A percentile compares a stretch with the other conserved stretches of the same genome.
Evolutionary conservation across 1,284 basidiomycete species (phyloP).

Genomic region (Sanguinoderma infundibulare): DNA sequence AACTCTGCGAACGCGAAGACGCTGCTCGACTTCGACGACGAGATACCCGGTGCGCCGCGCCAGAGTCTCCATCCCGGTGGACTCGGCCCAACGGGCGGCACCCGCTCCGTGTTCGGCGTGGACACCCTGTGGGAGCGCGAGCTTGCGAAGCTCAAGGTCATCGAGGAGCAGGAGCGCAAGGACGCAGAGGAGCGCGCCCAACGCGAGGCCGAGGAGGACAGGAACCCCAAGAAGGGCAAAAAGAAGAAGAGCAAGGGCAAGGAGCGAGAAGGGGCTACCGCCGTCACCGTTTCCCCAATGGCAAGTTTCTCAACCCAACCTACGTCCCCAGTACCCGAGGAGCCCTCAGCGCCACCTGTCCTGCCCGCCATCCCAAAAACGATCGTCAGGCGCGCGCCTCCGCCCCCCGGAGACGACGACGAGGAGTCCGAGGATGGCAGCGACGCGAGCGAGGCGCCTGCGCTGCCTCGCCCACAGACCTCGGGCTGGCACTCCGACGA

Average conservation of each 20-base stretch:
- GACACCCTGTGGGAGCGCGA: conserved; percentile 84
- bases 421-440: conserved; percentile 54
- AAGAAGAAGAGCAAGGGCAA: conserved; percentile 46
- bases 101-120: conserved; percentile 80
- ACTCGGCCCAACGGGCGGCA: conserved; percentile 28
- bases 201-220: conserved; percentile 49
- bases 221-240: conserved; percentile 42
- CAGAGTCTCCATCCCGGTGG: conserved; percentile 27
- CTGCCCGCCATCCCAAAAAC: conserved; percentile 60
- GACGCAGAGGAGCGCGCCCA: conserved; percentile 53
- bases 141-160: conserved; percentile 71
- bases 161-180: conserved; percentile 64
- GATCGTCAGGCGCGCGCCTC: conserved; percentile 40
- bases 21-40: conserved; percentile 64
- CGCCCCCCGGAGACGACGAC: conserved; percentile 50
- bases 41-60: conserved; percentile 36
- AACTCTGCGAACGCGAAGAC: conserved; percentile 58
- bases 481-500: conserved; percentile 29
- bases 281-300: neutral
- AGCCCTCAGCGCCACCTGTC: conserved; percentile 47
- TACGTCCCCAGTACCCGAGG: conserved; percentile 10
- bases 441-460: conserved; percentile 50
- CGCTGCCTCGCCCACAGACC: conserved; percentile 30
- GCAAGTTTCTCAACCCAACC: conserved; percentile 5
- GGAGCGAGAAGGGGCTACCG: conserved; percentile 34